Evolutionary conservation across 2,329 filamentous ascomycete species (phyloP).

Genomic region (Aspergillus amoenus): DNA sequence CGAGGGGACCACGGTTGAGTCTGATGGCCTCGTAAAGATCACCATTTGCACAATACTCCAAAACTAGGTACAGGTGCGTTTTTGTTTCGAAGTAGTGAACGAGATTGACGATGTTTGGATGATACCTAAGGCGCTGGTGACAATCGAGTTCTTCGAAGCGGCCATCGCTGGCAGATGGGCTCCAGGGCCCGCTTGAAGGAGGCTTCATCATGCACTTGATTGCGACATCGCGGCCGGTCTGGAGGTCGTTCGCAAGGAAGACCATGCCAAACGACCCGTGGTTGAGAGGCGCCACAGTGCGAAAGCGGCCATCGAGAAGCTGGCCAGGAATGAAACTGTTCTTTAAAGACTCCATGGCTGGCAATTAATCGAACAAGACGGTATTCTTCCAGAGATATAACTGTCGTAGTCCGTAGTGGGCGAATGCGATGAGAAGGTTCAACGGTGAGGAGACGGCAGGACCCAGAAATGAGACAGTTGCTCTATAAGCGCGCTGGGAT

Average conservation of each 20-base stretch:
- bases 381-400: constrained; percentile 17
- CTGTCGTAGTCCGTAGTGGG: constrained; percentile 5
- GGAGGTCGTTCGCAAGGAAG: constrained; percentile 80
- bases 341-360: constrained; percentile 36
- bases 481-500: constrained; percentile 11
- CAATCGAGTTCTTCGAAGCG: constrained; percentile 62
- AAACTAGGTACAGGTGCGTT: constrained; percentile 83
- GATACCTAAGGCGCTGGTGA: constrained; percentile 73
- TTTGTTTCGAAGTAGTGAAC: constrained; percentile 89
- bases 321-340: constrained; percentile 36
- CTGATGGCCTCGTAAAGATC: constrained; percentile 98
- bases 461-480: constrained; percentile 15
- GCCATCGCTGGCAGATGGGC: constrained; percentile 73
- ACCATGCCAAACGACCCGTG: constrained; percentile 99
- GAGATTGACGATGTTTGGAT: constrained; percentile 92
- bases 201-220: constrained; percentile 96
- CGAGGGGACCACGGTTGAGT: constrained; percentile 78
- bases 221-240: constrained; percentile 77
- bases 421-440: constrained; percentile 2
- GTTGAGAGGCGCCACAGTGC: constrained; percentile 91
- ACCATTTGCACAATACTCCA: constrained; percentile 93
- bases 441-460: constrained; percentile 11
- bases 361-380: constrained; percentile 20
- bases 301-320: constrained; percentile 68
- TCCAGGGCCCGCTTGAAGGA: constrained; percentile 59